A percentile compares a stretch with the other conserved stretches of the same genome.
These are phyloP conservation scores for Stemphylium beticola DNA, from an alignment of 2,329 filamentous ascomycete species.

Conservation along the genomic window DNA sequence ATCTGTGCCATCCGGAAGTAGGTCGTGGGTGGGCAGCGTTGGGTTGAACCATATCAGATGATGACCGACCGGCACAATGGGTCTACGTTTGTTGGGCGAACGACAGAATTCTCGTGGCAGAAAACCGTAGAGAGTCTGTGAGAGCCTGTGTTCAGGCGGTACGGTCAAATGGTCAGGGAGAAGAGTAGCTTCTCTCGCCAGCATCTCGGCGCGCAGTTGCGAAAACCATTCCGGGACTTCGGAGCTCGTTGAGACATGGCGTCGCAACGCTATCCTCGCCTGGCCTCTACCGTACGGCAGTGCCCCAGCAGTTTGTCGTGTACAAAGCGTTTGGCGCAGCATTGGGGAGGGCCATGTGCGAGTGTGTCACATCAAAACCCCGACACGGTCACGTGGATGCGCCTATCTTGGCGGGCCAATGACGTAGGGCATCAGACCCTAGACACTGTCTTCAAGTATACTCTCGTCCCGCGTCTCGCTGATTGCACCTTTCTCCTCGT, in stretches of 20 bases:
- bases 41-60: conserved; percentile 90
- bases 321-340: conserved; percentile 24
- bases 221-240: conserved; percentile 34
- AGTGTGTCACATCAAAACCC: background rate
- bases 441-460: too few species aligned
- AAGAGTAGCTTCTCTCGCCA: conserved; percentile 55
- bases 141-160: conserved; percentile 67
- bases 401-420: conserved; percentile 11
- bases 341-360: conserved; percentile 18
- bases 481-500: background rate
- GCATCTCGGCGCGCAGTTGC: conserved; percentile 48
- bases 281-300: conserved; percentile 20
- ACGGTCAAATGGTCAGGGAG: conserved; percentile 65
- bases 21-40: conserved; percentile 63
- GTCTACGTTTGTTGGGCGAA: conserved; percentile 10
- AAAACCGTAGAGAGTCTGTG: conserved; percentile 48
- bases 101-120: conserved; percentile 22
- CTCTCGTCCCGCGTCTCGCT: background rate
- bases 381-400: background rate
- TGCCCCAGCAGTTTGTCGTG: conserved; percentile 17
- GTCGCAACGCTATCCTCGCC: conserved; percentile 19
- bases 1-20: conserved; percentile 87
- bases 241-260: conserved; percentile 17
- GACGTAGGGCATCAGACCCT: conserved; percentile 3
- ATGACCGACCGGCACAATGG: conserved; percentile 67